phyloP scores from a whole-genome alignment of 495 filamentous ascomycete species.

The Astrocystis sublimbata region DNA sequence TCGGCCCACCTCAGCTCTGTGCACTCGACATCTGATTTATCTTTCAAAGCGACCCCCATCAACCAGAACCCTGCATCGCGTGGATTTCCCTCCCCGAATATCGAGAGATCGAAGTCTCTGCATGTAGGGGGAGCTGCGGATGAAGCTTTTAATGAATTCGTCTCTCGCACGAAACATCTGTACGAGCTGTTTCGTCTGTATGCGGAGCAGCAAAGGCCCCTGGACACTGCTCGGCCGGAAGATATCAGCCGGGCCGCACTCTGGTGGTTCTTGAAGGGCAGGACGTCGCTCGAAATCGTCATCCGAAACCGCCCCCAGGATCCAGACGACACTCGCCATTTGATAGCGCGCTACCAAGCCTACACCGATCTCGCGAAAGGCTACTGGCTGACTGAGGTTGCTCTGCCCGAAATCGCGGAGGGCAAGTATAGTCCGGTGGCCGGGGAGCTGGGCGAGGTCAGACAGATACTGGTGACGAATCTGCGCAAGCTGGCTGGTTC shows the following conservation, averaged over 20 bases:
- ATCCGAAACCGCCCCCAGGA: conserved; percentile 62
- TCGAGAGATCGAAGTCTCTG: conserved; percentile 31
- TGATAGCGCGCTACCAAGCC: conserved; percentile 60
- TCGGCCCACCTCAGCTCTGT: conserved; percentile 26
- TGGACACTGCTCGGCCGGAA: conserved; percentile 57
- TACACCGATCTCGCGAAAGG: conserved; percentile 79
- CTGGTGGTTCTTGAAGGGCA: conserved; percentile 88
- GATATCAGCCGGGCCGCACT: conserved; percentile 69
- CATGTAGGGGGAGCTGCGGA: conserved; percentile 51
- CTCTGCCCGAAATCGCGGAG: conserved; percentile 56
- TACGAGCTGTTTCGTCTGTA: conserved; percentile 68
- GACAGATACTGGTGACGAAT: conserved; percentile 59
- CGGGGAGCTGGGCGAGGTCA: conserved; percentile 48
- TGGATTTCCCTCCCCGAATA: conserved; percentile 25
- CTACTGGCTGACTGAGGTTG: conserved; percentile 74
- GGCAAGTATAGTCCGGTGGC: conserved; percentile 36
- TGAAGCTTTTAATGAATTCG: conserved; percentile 67
- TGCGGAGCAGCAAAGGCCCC: conserved; percentile 66
- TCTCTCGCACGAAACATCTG: conserved; percentile 63
- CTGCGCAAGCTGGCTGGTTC: conserved; percentile 73
- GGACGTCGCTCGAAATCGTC: conserved; percentile 67
- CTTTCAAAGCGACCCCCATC: conserved; percentile 32
- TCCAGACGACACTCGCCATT: conserved; percentile 40
- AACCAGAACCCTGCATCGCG: conserved; percentile 27
- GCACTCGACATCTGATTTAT: conserved; percentile 29